Evolutionary conservation across 2,329 filamentous ascomycete species (phyloP).

Genomic region (Massarina eburnea): DNA sequence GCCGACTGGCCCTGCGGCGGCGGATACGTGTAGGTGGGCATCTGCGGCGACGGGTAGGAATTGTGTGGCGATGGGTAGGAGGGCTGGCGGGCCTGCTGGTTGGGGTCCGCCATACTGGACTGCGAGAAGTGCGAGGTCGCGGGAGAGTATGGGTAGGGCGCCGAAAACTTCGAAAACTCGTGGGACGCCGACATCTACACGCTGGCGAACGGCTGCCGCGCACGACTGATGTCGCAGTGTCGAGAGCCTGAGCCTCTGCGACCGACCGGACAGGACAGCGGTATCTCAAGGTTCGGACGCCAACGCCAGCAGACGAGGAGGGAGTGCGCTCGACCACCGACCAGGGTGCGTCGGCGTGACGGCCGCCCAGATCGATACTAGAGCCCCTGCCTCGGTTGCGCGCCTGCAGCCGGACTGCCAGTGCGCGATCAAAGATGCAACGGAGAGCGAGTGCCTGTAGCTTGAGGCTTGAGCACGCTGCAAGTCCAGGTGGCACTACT

Average conservation of each 20-base stretch:
- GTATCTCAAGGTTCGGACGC: slow-evolving; percentile 8
- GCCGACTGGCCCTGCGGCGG: slow-evolving; percentile 41
- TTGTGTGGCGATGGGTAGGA: slow-evolving; percentile 49
- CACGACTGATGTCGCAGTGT: slow-evolving; percentile 8
- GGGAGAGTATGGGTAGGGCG: slow-evolving; percentile 37
- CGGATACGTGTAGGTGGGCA: slow-evolving; percentile 54
- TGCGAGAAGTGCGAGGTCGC: slow-evolving; percentile 36
- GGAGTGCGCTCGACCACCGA: not conserved
- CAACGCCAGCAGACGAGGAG: slow-evolving; percentile 8
- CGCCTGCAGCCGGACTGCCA: slow-evolving; percentile 2
- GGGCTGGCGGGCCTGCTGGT: slow-evolving; percentile 32
- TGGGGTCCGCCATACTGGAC: slow-evolving; percentile 38
- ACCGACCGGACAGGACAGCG: slow-evolving; percentile 5
- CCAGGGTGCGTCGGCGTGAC: slow-evolving; percentile 5
- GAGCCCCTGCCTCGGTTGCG: slow-evolving; percentile 8
- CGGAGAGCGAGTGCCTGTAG: not conserved
- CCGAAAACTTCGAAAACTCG: slow-evolving; percentile 29
- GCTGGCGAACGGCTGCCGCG: not conserved
- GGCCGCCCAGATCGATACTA: slow-evolving; percentile 5
- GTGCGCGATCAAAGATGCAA: not conserved
- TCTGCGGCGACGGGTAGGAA: slow-evolving; percentile 55
- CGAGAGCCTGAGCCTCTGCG: slow-evolving; percentile 15
- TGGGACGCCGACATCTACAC: slow-evolving; percentile 34
- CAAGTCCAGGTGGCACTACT: not conserved
- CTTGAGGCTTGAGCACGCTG: not conserved